Conservation (phyloP, 768 basidiomycete genomes). For the Pleurotus pulmonarius region DNA sequence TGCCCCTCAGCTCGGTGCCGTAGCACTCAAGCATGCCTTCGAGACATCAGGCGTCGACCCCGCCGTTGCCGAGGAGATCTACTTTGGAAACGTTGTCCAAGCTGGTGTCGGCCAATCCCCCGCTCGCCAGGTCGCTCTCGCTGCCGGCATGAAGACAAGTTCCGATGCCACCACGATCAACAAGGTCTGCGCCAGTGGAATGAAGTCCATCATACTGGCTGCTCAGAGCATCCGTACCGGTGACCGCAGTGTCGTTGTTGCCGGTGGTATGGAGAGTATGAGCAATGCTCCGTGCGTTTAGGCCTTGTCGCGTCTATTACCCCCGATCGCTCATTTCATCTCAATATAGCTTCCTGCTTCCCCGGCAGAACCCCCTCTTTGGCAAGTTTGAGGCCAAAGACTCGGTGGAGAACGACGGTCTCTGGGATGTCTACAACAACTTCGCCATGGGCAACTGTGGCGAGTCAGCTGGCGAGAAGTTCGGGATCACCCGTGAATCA, state of each 20-base stretch:
- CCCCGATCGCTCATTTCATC: not conserved
- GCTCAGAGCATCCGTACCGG: slow-evolving; percentile 88
- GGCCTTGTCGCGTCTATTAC: slow-evolving; percentile 1
- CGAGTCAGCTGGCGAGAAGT: slow-evolving; percentile 80
- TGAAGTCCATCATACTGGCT: slow-evolving; percentile 95
- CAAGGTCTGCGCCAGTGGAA: slow-evolving; percentile 98
- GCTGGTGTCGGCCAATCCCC: slow-evolving; percentile 97
- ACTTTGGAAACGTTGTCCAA: slow-evolving; percentile 97
- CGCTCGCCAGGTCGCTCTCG: slow-evolving; percentile 95
- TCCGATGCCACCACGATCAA: slow-evolving; percentile 99
- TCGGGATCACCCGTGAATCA: slow-evolving; percentile 78
- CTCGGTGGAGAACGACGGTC: slow-evolving; percentile 87
- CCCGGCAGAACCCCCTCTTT: slow-evolving; percentile 77
- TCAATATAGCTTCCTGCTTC: slow-evolving; percentile 65
- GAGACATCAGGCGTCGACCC: slow-evolving; percentile 77
- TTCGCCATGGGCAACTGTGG: slow-evolving; percentile 98
- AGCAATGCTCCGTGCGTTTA: slow-evolving; percentile 90
- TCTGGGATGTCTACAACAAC: slow-evolving; percentile 97
- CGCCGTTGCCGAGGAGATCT: slow-evolving; percentile 87
- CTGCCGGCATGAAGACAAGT: slow-evolving; percentile 73
- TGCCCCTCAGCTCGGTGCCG: slow-evolving; percentile 85
- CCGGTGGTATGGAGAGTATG: slow-evolving; percentile 99
- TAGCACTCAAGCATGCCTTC: slow-evolving; percentile 90
- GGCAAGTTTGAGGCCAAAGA: slow-evolving; percentile 89
- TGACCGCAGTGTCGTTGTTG: slow-evolving; percentile 80